Percentiles rank a stretch among this genome's conserved stretches.
Conservation (phyloP, 2,329 filamentous ascomycete species). For the Teratosphaeriaceae sp. region DNA sequence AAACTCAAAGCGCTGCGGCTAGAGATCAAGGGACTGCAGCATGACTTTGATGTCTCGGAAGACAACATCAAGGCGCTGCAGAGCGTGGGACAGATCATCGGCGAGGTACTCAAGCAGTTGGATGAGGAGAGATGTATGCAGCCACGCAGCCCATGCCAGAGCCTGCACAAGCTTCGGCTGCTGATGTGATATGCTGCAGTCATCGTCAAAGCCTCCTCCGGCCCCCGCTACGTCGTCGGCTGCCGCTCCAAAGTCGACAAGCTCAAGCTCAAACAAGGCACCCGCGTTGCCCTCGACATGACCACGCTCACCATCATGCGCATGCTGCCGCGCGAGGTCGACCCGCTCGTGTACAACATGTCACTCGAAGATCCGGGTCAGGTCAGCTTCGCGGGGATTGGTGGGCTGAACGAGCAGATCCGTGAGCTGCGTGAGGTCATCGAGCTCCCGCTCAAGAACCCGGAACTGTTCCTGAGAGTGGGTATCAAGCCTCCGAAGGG, state of each 20-base stretch:
- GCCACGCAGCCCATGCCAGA: no score
- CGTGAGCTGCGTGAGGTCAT: constrained; percentile 96
- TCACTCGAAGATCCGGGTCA: constrained; percentile 96
- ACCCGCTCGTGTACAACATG: constrained; percentile 99
- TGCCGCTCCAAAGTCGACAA: constrained; percentile 99
- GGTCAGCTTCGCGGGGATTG: constrained; percentile 95
- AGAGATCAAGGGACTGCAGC: constrained; percentile 93
- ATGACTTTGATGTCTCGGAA: constrained; percentile 93
- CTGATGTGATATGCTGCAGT: constrained; percentile 47
- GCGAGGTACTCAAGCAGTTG: constrained; percentile 96
- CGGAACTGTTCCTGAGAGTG: constrained; percentile 91
- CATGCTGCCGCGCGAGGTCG: constrained; percentile 97
- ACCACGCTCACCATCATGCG: constrained; percentile 99
- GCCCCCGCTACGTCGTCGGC: constrained; percentile 94
- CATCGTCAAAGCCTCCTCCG: constrained; percentile 97
- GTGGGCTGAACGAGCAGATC: constrained; percentile 97
- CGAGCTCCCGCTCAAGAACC: constrained; percentile 96
- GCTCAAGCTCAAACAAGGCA: constrained; percentile 94
- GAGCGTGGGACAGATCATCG: constrained; percentile 98
- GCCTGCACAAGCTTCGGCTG: not conserved
- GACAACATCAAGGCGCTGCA: constrained; percentile 99
- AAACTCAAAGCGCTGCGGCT: constrained; percentile 84
- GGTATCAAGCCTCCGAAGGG: constrained; percentile 99
- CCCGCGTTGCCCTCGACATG: constrained; percentile 96
- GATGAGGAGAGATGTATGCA: constrained; percentile 94